These are phyloP conservation scores for Metschnikowia cubensis DNA, from an alignment of 805 yeast species.

Conservation along the genomic window DNA sequence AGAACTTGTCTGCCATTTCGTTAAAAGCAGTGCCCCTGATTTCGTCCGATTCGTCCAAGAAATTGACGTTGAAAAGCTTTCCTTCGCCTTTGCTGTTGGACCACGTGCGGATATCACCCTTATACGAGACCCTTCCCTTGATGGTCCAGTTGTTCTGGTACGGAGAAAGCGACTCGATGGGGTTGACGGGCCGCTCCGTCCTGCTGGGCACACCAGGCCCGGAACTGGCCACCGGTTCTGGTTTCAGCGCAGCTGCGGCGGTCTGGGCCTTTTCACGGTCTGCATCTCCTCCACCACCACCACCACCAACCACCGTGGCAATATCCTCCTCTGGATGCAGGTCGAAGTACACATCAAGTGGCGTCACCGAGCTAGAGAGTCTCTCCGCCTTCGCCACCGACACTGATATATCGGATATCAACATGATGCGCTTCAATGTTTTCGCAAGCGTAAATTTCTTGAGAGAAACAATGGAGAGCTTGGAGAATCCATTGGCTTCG, in stretches of 20 bases:
- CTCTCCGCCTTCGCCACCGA: conserved; percentile 35
- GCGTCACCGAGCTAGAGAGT: conserved; percentile 32
- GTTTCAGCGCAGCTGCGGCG: not conserved
- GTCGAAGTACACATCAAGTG: conserved; percentile 55
- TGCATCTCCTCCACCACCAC: conserved; percentile 15
- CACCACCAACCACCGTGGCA: conserved; percentile 18
- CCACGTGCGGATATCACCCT: conserved; percentile 86
- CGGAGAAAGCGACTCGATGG: conserved; percentile 87
- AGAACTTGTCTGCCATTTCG: conserved; percentile 76
- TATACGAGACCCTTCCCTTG: conserved; percentile 85
- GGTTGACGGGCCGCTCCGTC: conserved; percentile 39
- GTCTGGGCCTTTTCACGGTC: not conserved
- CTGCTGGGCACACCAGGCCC: conserved; percentile 4
- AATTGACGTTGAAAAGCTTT: conserved; percentile 79
- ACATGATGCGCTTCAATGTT: conserved; percentile 45
- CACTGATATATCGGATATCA: conserved; percentile 46
- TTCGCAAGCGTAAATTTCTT: conserved; percentile 43
- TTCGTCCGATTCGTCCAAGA: conserved; percentile 92
- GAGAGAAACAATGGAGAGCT: conserved; percentile 40
- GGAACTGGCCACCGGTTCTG: conserved; percentile 11
- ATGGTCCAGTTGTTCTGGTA: conserved; percentile 89
- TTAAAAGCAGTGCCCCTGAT: conserved; percentile 94
- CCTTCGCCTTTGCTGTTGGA: conserved; percentile 85
- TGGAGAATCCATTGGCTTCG: conserved; percentile 42
- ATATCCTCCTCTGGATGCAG: conserved; percentile 55